These are phyloP conservation scores for Vachellia pachyceras DNA, from an alignment of 306 rosid species.

Conservation along the genomic window DNA sequence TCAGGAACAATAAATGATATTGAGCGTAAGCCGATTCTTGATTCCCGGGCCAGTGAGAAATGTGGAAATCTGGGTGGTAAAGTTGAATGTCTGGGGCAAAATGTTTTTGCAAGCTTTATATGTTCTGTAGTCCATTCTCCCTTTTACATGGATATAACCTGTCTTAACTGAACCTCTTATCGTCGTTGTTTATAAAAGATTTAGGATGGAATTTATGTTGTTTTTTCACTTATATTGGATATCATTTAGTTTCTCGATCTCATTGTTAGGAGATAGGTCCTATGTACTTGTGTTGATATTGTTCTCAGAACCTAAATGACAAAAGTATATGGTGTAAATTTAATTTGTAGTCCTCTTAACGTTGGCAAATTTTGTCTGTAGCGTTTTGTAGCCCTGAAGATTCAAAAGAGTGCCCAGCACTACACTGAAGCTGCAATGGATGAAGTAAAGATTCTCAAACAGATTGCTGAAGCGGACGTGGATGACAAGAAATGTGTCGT, in stretches of 20 bases:
- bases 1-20: slow-evolving; percentile 5
- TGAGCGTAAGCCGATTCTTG: not conserved
- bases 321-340: not conserved
- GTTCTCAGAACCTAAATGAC: not conserved
- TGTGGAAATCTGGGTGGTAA: slow-evolving; percentile 9
- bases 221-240: not conserved
- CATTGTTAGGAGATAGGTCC: not conserved
- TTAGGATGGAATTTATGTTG: not conserved
- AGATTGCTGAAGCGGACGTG: slow-evolving; percentile 75
- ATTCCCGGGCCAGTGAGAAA: slow-evolving; percentile 8
- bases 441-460: slow-evolving; percentile 77
- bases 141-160: not conserved
- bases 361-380: slow-evolving; percentile 25
- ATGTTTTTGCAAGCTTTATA: not conserved
- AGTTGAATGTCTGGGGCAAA: not conserved
- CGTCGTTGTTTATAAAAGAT: not conserved
- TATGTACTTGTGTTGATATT: not conserved
- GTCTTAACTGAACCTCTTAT: not conserved
- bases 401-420: slow-evolving; percentile 89
- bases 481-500: slow-evolving; percentile 70
- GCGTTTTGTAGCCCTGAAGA: slow-evolving; percentile 78
- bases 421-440: slow-evolving; percentile 90
- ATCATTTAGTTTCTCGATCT: not conserved
- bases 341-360: not conserved
- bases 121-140: not conserved